Base-by-base conservation (phyloP, 768 basidiomycete species). In the Mrakia frigida region DNA sequence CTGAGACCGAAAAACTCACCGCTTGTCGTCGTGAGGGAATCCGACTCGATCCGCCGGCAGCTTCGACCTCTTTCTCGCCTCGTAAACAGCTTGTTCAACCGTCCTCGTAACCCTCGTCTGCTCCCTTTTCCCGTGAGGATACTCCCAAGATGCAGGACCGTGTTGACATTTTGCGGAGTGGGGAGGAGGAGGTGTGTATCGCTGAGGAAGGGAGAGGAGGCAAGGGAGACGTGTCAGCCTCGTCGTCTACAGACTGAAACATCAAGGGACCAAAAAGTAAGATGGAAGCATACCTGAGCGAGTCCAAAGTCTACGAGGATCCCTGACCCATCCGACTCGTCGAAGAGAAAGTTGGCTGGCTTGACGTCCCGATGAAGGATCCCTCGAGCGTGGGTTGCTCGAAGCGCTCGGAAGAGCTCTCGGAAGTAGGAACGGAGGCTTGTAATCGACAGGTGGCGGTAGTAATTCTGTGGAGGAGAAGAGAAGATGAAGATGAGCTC, bases 301-400 rank as follows among this genome's bases (percentile, higher is more conserved):
- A 99, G 87, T 28, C 97, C 97, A 82, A 98, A 97, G 83, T 98
- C 97, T 79, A 93, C 93, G 11, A 99, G 85, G 0, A 91, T 91
- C 33, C 97, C 97, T 18, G 89, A 86, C 14, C 91, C 91, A 10
- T 90, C 91, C 52, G 87, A 88, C 52, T 92, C 90, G 82, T 98
- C 93, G 82, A 91, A 98, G 50, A 98, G 87, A 82, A 98, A 98
- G 83, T 98, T 98, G 77, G 95, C 96, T 31, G 96, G 95, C 82
- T 98, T 98, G 80, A 98, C 92, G 83, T 98, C 96, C 63, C 96
- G 92, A 83, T 98, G 96, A 71, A 98, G 92, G 80, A 98, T 90
- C 7, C 88, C 88, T 73, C 94, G 87, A 16, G 88, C 85, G 82
- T 98, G 95, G 35, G 94, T 90, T 81, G 96, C 94, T 68, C 91